Evolutionary conservation across 2,329 filamentous ascomycete genomes (phyloP).

Genomic region (Colletotrichum sansevieriae): DNA sequence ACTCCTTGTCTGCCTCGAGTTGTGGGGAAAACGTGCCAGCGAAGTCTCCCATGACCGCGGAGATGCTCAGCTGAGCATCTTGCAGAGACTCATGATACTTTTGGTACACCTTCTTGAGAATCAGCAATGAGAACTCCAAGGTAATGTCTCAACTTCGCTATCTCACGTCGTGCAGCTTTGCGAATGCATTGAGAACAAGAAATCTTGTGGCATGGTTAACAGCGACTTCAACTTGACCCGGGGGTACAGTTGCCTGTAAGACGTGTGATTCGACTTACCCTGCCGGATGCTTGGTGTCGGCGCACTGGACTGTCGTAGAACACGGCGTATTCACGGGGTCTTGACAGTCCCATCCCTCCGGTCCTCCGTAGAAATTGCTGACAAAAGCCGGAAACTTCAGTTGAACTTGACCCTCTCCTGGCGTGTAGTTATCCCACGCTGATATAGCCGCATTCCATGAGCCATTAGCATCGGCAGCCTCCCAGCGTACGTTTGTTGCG

Average conservation of each 20-base stretch:
- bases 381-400: conserved; percentile 22
- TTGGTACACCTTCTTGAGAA: not conserved
- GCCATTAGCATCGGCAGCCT: conserved; percentile 8
- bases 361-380: conserved; percentile 31
- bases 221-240: not conserved
- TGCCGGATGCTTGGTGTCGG: conserved; percentile 7
- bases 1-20: conserved; percentile 1
- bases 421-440: conserved; percentile 15
- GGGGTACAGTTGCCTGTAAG: too few species aligned
- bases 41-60: conserved; percentile 15
- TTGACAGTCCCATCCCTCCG: conserved; percentile 30
- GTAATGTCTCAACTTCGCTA: not conserved
- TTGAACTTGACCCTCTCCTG: not conserved
- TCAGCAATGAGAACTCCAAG: not conserved
- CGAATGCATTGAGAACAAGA: conserved; percentile 21
- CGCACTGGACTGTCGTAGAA: conserved; percentile 24
- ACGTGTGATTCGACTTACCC: not conserved
- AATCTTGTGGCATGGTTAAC: not conserved
- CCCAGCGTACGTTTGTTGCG: conserved; percentile 1
- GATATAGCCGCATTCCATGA: conserved; percentile 15
- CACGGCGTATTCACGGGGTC: conserved; percentile 22
- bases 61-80: conserved; percentile 21
- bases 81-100: conserved; percentile 29
- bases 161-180: conserved; percentile 23
- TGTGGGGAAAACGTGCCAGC: not conserved